Evolutionary conservation across 306 rosid species (phyloP), one percentile per base, ranked within the genome.

Genomic region (Ceratonia siliqua): DNA sequence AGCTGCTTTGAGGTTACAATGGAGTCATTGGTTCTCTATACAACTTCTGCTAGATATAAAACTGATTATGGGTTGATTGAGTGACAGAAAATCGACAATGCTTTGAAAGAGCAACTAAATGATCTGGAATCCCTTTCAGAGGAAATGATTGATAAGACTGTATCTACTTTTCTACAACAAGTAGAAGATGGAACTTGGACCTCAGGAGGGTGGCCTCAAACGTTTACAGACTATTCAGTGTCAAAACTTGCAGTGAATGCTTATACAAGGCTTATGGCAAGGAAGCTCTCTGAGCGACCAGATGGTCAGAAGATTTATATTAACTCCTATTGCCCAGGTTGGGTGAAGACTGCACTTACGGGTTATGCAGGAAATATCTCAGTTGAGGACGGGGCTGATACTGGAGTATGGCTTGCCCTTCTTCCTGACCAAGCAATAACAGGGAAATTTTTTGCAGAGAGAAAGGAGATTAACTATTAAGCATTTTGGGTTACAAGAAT

Each of bases 291-390:
- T 6, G 90, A 89, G 5, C 78, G 85, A 64, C 77, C 87, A 20
- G 98, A 91, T 3, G 96, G 88, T 68, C 65, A 85, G 76, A 94
- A 86, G 75, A 89, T 94, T 62, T 91, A 82, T 58, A 87, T 94
- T 14, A 94, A 94, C 64, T 86, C 94, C 68, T 94, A 89, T 62
- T 94, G 97, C 77, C 98, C 97, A 3, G 98, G 98, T 14, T 93
- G 97, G 98, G 97, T 88, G 11, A 93, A 89, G 86, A 93, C 98
- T 46, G 91, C 97, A 32, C 81, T 93, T 73, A 93, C 98, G 4
- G 94, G 94, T 55, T 93, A 82, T 80, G 82, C 96, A 56, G 98
- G 98, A 70, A 88, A 76, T 64, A 70, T 93, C 49, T 69, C 94
- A 10, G 90, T 86, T 7, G 98, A 93, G 78, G 87, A 86, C 50